phyloP scores from a whole-genome alignment of 345 rosid genomes.

The Dipteronia dyeriana region DNA sequence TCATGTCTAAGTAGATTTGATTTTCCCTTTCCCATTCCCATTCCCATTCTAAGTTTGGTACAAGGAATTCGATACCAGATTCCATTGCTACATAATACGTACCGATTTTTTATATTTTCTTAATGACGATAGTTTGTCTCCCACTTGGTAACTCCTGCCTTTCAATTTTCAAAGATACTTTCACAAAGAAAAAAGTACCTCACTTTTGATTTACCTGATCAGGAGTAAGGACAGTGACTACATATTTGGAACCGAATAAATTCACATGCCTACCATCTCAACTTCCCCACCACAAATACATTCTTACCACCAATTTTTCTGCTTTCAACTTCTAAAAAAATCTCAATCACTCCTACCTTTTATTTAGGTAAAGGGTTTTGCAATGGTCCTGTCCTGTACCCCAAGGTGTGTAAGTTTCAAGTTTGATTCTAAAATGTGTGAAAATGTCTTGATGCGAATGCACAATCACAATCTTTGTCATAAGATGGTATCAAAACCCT shows the following conservation, averaged over 20 bases:
- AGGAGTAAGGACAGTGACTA: slow-evolving; percentile 22
- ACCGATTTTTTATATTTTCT: slow-evolving; percentile 21
- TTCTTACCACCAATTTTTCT: not conserved
- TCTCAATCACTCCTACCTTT: not conserved
- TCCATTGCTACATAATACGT: slow-evolving; percentile 22
- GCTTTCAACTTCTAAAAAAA: not conserved
- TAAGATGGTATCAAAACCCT: too few species aligned
- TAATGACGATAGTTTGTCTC: slow-evolving; percentile 21
- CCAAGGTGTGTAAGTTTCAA: not conserved
- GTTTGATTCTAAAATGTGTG: too few species aligned
- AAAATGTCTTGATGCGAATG: too few species aligned
- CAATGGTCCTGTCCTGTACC: not conserved
- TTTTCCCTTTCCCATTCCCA: not conserved
- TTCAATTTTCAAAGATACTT: not conserved
- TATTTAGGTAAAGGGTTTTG: too few species aligned
- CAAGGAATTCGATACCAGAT: slow-evolving; percentile 21
- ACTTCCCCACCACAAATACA: not conserved
- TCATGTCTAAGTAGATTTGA: not conserved
- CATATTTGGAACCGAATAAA: slow-evolving; percentile 10
- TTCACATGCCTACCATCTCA: slow-evolving; percentile 15
- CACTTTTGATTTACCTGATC: slow-evolving; percentile 19
- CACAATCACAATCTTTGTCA: too few species aligned
- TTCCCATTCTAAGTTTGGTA: not conserved
- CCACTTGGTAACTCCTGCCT: slow-evolving; percentile 23
- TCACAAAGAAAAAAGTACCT: slow-evolving; percentile 8